These are phyloP conservation scores for Sutorius australiensis DNA, from an alignment of 768 basidiomycete genomes.

Conservation along the genomic window DNA sequence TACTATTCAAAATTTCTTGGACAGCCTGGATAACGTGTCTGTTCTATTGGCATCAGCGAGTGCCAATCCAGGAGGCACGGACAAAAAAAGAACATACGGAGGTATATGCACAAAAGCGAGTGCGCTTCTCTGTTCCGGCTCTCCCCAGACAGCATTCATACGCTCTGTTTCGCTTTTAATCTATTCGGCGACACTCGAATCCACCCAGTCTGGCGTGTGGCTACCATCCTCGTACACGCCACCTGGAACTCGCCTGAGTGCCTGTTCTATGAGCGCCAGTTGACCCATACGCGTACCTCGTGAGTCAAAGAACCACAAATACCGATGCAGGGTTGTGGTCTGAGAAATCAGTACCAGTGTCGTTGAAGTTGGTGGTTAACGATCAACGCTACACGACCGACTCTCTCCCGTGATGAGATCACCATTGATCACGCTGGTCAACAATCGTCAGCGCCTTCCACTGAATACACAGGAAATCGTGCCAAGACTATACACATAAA, in stretches of 20 bases:
- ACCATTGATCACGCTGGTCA: constrained; percentile 60
- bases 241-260: constrained; percentile 31
- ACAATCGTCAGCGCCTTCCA: neutral
- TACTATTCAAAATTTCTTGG: constrained; percentile 34
- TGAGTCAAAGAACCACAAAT: constrained; percentile 78
- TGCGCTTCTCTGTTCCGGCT: constrained; percentile 47
- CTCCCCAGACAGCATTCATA: constrained; percentile 62
- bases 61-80: neutral
- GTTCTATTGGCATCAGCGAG: constrained; percentile 1
- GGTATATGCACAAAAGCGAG: constrained; percentile 76
- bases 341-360: neutral
- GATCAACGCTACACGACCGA: neutral
- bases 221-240: constrained; percentile 46
- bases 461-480: neutral
- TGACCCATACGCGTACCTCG: constrained; percentile 39
- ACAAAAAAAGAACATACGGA: constrained; percentile 45
- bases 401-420: constrained; percentile 69
- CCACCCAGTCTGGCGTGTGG: constrained; percentile 64
- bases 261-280: neutral
- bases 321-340: constrained; percentile 50
- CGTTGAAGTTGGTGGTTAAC: neutral
- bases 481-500: constrained; percentile 54
- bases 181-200: constrained; percentile 59
- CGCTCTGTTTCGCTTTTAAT: constrained; percentile 46
- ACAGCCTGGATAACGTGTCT: constrained; percentile 32